Percentiles rank a stretch among this genome's conserved stretches.
These are phyloP conservation scores for Ogataea trehaloabstinens DNA, from an alignment of 805 yeast genomes.

Conservation along the genomic window DNA sequence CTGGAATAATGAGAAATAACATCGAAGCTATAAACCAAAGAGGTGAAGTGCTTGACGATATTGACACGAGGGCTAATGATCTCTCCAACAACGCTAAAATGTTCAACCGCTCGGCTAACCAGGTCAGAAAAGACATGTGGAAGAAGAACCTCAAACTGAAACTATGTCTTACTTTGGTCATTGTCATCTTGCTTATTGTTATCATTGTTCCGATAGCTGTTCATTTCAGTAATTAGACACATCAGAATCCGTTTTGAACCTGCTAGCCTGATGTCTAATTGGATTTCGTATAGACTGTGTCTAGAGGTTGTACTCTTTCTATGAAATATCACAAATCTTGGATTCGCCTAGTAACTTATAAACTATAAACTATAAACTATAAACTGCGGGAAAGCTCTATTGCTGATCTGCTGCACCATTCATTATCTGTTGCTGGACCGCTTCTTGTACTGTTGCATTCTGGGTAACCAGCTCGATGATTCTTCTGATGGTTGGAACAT, in stretches of 20 bases:
- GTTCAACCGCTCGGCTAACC: constrained; percentile 93
- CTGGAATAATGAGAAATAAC: constrained; percentile 96
- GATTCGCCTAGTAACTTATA: too few species aligned
- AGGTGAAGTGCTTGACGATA: constrained; percentile 89
- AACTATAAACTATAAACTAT: too few species aligned
- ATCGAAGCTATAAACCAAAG: constrained; percentile 92
- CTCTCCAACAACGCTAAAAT: constrained; percentile 91
- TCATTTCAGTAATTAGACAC: constrained; percentile 52
- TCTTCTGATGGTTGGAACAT: constrained; percentile 83
- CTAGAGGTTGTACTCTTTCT: too few species aligned
- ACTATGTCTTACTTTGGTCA: constrained; percentile 77
- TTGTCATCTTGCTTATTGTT: constrained; percentile 79
- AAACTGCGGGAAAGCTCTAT: too few species aligned
- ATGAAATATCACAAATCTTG: too few species aligned
- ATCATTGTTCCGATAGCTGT: constrained; percentile 91
- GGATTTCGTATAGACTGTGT: too few species aligned
- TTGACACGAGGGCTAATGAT: constrained; percentile 91
- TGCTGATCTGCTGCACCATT: too few species aligned
- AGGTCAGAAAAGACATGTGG: constrained; percentile 99
- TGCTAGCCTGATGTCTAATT: too few species aligned
- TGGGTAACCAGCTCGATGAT: constrained; percentile 85
- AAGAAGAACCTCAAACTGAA: constrained; percentile 97
- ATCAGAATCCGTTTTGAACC: too few species aligned
- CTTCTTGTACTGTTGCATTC: constrained; percentile 71
- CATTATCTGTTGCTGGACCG: constrained; percentile 16